Conservation (phyloP, 345 rosid genomes). For the Eucalyptus viminalis region DNA sequence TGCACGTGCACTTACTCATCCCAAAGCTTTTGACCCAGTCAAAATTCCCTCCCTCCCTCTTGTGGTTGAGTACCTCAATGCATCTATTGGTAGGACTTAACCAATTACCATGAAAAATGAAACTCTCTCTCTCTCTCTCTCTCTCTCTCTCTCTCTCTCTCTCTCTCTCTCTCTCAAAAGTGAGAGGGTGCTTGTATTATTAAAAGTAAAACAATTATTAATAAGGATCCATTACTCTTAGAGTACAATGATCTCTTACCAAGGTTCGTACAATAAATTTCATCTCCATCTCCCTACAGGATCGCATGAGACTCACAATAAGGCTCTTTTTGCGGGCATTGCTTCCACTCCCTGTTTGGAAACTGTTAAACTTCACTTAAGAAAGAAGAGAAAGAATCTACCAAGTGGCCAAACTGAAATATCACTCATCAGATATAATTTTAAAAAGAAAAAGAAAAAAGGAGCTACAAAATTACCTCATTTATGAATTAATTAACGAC, state of each 20-base stretch:
- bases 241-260: conserved; percentile 20
- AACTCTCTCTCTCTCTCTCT: background rate
- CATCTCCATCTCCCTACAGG: conserved; percentile 86
- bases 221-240: background rate
- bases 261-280: conserved; percentile 82
- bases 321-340: conserved; percentile 64
- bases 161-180: background rate
- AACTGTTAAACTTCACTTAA: conserved; percentile 31
- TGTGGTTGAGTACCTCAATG: background rate
- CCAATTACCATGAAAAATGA: background rate
- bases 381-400: background rate
- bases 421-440: background rate
- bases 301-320: conserved; percentile 68
- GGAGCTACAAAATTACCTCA: background rate
- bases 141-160: background rate
- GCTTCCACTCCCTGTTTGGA: conserved; percentile 79
- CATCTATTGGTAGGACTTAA: background rate
- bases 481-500: background rate
- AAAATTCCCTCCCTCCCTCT: background rate
- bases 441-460: background rate
- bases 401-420: background rate
- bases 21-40: background rate
- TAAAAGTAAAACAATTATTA: background rate
- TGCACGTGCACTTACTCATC: background rate
- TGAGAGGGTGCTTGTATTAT: background rate